phyloP scores from a whole-genome alignment of 2,329 filamentous ascomycete species.

The Talaromyces sp. region DNA sequence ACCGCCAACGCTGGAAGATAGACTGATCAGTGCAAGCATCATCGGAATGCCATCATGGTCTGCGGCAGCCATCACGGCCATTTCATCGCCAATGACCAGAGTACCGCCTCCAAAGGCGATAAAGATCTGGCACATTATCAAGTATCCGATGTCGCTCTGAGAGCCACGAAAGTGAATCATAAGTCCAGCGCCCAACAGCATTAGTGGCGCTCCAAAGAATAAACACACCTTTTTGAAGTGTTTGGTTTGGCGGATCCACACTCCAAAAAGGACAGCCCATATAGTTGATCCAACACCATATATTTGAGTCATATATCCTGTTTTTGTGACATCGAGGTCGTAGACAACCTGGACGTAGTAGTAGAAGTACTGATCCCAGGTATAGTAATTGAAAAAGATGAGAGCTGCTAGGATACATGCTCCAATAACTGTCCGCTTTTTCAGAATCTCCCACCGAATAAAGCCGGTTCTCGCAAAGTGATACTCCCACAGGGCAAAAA shows the following conservation, averaged over 20 bases:
- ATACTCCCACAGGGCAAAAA: conserved; percentile 54
- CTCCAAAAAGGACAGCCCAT: conserved; percentile 46
- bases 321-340: conserved; percentile 36
- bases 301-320: conserved; percentile 47
- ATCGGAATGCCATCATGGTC: conserved; percentile 52
- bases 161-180: conserved; percentile 55
- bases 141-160: conserved; percentile 44
- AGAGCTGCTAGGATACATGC: conserved; percentile 48
- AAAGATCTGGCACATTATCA: conserved; percentile 54
- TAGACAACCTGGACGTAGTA: conserved; percentile 54
- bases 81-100: conserved; percentile 53
- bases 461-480: conserved; percentile 51
- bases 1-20: conserved; percentile 33
- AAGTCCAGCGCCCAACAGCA: conserved; percentile 49
- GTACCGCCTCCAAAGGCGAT: conserved; percentile 53
- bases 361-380: conserved; percentile 53
- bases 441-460: conserved; percentile 50
- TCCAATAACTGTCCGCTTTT: conserved; percentile 48
- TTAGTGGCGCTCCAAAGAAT: conserved; percentile 49
- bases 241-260: conserved; percentile 46
- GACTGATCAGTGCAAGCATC: conserved; percentile 32
- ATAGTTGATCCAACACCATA: conserved; percentile 54
- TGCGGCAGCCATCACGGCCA: conserved; percentile 55
- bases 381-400: conserved; percentile 48
- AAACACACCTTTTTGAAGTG: conserved; percentile 51